Percentiles rank a stretch among this genome's conserved stretches.
Evolutionary conservation across 352 stramenopile genomes (phyloP).

Genomic region (Globisporangium nodosum): DNA sequence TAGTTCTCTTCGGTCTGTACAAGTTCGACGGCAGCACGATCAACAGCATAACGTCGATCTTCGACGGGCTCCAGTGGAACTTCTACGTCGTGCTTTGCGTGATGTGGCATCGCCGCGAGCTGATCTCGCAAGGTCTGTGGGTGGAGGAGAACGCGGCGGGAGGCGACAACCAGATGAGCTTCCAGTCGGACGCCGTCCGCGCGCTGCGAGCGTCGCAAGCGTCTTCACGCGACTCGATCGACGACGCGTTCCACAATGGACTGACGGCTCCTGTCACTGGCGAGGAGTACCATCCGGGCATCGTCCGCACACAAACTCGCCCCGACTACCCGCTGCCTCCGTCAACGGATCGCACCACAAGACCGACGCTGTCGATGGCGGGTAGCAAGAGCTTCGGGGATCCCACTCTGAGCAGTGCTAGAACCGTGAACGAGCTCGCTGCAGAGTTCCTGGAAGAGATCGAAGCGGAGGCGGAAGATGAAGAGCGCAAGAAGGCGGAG

Average conservation of each 20-base stretch:
- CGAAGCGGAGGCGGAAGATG: constrained; percentile 34
- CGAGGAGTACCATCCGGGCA: constrained; percentile 3
- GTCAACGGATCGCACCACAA: background rate
- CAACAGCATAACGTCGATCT: constrained; percentile 43
- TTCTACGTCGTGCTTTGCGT: constrained; percentile 79
- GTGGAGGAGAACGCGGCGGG: constrained; percentile 25
- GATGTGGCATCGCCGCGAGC: constrained; percentile 76
- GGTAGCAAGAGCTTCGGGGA: constrained; percentile 19
- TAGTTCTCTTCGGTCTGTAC: constrained; percentile 80
- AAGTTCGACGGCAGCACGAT: constrained; percentile 79
- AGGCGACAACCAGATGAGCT: constrained; percentile 24
- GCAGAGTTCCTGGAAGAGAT: constrained; percentile 45
- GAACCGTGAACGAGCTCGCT: constrained; percentile 34
- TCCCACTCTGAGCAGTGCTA: constrained; percentile 23
- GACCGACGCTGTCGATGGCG: background rate
- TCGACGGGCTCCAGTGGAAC: constrained; percentile 74
- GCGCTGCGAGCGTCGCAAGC: constrained; percentile 36
- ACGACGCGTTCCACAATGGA: constrained; percentile 52
- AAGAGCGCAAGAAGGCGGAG: constrained; percentile 20
- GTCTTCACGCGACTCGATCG: constrained; percentile 72
- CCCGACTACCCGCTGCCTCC: background rate
- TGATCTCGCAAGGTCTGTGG: constrained; percentile 77
- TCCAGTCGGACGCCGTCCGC: constrained; percentile 39
- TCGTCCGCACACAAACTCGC: background rate
- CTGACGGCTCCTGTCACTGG: background rate